Evolutionary conservation across 495 filamentous ascomycete species (phyloP).

Genomic region (Penicillium cinerascens): DNA sequence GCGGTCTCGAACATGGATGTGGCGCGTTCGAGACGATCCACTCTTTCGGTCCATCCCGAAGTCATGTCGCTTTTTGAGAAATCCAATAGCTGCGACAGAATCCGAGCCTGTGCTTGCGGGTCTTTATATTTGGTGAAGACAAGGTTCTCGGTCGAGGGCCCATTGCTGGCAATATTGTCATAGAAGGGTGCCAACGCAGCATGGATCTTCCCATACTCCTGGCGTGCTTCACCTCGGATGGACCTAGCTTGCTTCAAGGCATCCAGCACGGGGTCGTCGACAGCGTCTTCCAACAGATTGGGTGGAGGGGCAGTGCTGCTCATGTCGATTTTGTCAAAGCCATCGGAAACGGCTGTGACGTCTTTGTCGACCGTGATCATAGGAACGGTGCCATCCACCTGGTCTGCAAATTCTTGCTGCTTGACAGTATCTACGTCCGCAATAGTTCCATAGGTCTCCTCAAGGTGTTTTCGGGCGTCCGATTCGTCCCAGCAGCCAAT

Average conservation of each 20-base stretch:
- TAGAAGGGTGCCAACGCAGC: conserved; percentile 85
- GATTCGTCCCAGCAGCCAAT: conserved; percentile 93
- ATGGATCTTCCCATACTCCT: conserved; percentile 90
- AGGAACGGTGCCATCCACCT: conserved; percentile 14
- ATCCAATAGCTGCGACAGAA: conserved; percentile 71
- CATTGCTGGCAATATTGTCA: conserved; percentile 68
- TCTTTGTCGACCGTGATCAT: conserved; percentile 13
- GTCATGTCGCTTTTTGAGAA: conserved; percentile 81
- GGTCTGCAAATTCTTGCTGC: conserved; percentile 42
- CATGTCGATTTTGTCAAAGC: conserved; percentile 65
- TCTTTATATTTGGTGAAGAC: conserved; percentile 84
- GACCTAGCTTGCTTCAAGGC: conserved; percentile 68
- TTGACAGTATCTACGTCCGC: conserved; percentile 56
- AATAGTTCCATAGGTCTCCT: conserved; percentile 66
- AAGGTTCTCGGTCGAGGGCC: conserved; percentile 72
- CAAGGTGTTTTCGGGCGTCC: conserved; percentile 76
- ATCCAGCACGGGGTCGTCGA: conserved; percentile 52
- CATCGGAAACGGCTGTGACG: conserved; percentile 49
- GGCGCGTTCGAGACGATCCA: conserved; percentile 69
- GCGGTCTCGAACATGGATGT: conserved; percentile 85
- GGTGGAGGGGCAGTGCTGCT: conserved; percentile 25
- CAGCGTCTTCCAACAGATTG: conserved; percentile 14
- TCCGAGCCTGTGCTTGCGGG: conserved; percentile 82
- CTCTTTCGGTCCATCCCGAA: conserved; percentile 65
- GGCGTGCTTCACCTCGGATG: conserved; percentile 78